These are phyloP conservation scores for Talaromyces piceae DNA, from an alignment of 2,329 filamentous ascomycete genomes.

Conservation along the genomic window DNA sequence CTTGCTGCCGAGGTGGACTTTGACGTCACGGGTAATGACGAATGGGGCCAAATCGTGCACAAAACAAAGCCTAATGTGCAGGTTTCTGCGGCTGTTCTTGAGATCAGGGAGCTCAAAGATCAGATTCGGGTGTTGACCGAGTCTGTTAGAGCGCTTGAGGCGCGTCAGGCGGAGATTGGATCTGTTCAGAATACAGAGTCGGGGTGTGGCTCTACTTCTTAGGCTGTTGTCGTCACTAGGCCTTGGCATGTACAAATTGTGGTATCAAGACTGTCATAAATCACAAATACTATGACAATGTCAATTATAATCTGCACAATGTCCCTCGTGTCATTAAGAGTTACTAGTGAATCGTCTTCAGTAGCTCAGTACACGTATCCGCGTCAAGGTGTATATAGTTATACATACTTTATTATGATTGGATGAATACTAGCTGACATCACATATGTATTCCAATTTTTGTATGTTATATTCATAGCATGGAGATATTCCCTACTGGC, in stretches of 20 bases:
- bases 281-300: too few species aligned
- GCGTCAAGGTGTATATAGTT: too few species aligned
- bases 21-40: conserved; percentile 57
- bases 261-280: too few species aligned
- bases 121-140: conserved; percentile 56
- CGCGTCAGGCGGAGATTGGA: conserved; percentile 11
- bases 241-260: background rate
- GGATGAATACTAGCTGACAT: too few species aligned
- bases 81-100: conserved; percentile 66
- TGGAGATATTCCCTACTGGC: too few species aligned
- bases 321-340: too few species aligned
- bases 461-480: too few species aligned
- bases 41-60: conserved; percentile 72
- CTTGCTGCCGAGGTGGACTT: conserved; percentile 63
- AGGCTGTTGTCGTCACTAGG: background rate
- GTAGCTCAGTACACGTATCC: too few species aligned
- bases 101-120: conserved; percentile 42
- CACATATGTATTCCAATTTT: too few species aligned
- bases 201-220: background rate
- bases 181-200: background rate
- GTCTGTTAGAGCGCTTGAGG: conserved; percentile 53
- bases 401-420: too few species aligned
- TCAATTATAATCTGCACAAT: too few species aligned
- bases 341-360: too few species aligned
- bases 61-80: conserved; percentile 74